These are phyloP conservation scores for Aspergillaceae sp. DNA, from an alignment of 2,329 filamentous ascomycete species.

Conservation along the genomic window DNA sequence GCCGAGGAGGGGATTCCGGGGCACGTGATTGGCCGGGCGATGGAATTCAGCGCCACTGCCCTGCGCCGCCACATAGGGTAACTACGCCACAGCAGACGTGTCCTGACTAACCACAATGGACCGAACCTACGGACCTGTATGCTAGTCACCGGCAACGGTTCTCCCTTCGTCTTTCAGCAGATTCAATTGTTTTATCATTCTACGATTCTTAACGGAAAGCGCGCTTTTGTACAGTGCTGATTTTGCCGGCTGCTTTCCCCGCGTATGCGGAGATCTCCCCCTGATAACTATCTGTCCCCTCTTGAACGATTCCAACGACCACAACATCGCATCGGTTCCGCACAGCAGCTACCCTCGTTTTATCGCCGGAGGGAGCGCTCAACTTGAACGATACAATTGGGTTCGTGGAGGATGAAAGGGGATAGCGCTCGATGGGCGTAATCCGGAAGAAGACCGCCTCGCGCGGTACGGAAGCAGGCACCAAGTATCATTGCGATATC, in stretches of 20 bases:
- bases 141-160: too few relatives aligned
- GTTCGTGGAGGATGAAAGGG: slow-evolving; percentile 32
- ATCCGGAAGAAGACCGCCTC: slow-evolving; percentile 92
- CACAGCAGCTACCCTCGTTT: slow-evolving; percentile 14
- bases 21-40: neutral
- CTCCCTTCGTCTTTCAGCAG: too few relatives aligned
- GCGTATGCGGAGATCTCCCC: neutral
- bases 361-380: slow-evolving; percentile 14
- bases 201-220: too few relatives aligned
- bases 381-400: slow-evolving; percentile 5
- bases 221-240: too few relatives aligned
- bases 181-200: too few relatives aligned
- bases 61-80: too few relatives aligned
- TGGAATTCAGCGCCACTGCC: too few relatives aligned
- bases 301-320: neutral
- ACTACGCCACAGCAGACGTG: too few relatives aligned
- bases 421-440: slow-evolving; percentile 62
- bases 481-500: slow-evolving; percentile 95
- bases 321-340: neutral
- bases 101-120: too few relatives aligned
- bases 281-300: neutral
- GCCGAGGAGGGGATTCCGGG: slow-evolving; percentile 11
- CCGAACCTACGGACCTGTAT: too few relatives aligned
- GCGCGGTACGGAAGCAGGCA: slow-evolving; percentile 74
- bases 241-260: too few relatives aligned